Base-by-base conservation (phyloP, 148 eudicot genomes). In the Amaranthus hypochondriacus region DNA sequence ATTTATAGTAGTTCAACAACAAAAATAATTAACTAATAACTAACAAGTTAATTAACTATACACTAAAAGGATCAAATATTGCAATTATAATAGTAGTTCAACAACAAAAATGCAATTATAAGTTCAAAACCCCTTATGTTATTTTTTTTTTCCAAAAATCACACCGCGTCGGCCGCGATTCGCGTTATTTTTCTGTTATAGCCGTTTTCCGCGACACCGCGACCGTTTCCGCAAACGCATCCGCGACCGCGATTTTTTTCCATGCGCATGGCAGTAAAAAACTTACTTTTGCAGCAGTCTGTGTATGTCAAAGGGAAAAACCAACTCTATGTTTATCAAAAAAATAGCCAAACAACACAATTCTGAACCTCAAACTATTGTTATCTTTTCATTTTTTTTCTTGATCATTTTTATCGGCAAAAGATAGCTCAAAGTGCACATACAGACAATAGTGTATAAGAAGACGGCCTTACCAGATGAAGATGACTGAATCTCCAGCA, bases 401-500 rank as follows among this genome's bases (percentile, higher is more conserved):
- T 46, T 1, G n/a, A 66, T 11, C 5, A 69, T 57, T 52, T 53
- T n/a, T 7, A 60, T 15, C 49, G 51, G 18, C 49, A 49, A 52
- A 15, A 15, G 13, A 54, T 44, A 54, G 5, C 11, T 14, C 46
- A 69, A 70, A 61, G 48, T 50, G 39, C 18, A 28, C 9, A 54
- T 14, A 59, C 7, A 51, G 51, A 65, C 56, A 57, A 75, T 44
- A 63, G 28, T 47, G 57, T 43, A 48, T 49, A 70, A 39, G 72
- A 78, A 63, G 59, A 18, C 46, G 62, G 18, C 58, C 78, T 60
- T 79, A 89, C 92, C 92, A 89, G 62, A 86, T 89, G 78, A 89
- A 89, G 55, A 89, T 81, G 70, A 89, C 92, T 71, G 89, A 76
- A 81, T 89, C 92, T 5, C 92, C 92, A 62, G 92, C 90, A 78